Base-by-base conservation (phyloP, 2,329 filamentous ascomycete species). In the Fusarium abutilonis region DNA sequence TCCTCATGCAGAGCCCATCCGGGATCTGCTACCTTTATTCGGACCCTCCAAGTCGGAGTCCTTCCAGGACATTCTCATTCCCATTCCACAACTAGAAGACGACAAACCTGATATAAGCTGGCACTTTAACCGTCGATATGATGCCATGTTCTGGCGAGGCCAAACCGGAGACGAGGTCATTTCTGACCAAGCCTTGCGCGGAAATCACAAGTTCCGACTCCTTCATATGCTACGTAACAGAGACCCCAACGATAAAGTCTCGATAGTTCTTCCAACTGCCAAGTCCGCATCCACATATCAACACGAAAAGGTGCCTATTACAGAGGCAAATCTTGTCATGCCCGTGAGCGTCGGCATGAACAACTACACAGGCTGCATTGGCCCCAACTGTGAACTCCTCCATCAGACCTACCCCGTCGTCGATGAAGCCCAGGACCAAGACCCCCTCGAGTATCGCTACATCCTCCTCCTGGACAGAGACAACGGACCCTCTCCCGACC, bases 61-160 rank as follows among this genome's bases (percentile, higher is more conserved):
- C 5, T 94, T 91, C 76, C 86, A 83, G 62, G 92, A 96, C 71
- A 91, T 96, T 31, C 75, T 93, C 19, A 89, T 93, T 48, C 91
- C 92, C 0, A 70, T 85, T 79, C 82, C 67, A 48, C 50, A 56
- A 82, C 84, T 23, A 13, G 56, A 64, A 19, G 57, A 62, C 13
- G 80, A 82, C 2, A 76, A 82, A 4, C 78, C 80, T 0, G 77
- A 80, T 31, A 68, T 78, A 6, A 70, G 69, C 23, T 75, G 75
- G 64, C 73, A 72, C 1, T 93, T 91, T 61, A 69, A 76, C 1
- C 77, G 86, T 43, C 92, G 93, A 68, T 79, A 83, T 40, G 83
- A 88, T 59, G 78, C 79, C 1, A 78, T 94, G 4, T 90, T 90
- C 74, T 96, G 91, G 91, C 86, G 90, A 46, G 90, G 89, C n/a